Base-by-base conservation (phyloP, 2,329 filamentous ascomycete species). In the Ambrosiella beaveri region DNA sequence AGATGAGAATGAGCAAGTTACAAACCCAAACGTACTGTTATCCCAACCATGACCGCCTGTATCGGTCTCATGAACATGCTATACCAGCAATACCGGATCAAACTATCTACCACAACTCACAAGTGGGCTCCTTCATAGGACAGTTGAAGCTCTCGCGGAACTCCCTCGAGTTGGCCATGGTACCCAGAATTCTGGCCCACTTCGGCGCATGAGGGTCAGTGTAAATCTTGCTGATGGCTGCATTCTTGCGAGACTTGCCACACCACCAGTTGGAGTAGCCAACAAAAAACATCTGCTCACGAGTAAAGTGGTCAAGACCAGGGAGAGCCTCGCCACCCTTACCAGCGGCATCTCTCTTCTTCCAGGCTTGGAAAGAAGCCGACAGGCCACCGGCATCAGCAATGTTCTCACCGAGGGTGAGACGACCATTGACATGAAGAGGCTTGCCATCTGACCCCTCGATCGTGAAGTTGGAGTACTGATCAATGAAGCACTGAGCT, bases 21-120 rank as follows among this genome's bases (percentile, higher is more conserved):
- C 44, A n/a, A 47, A 47, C 19, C n/a, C n/a, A 3, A n/a, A 41
- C 44, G 19, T 17, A 8, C 9, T 47, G 19, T 8, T 8, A 47
- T 47, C 11, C 5, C n/a, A 52, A 53, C 36, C 3, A 37, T n/a
- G 35, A 38, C 35, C 38, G 36, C 13, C 35, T 38, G 51, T 53
- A 53, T n/a, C 13, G 37, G 17, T 38, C 1, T 35, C 19, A 27
- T 27, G 27, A 27, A 27, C 36, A 56, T 13, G 12, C 38, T 47
- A n/a, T 44, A 56, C 37, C 15, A 17, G n/a, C 86, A 88, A 89
- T 85, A 90, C 89, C 85, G 88, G 84, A 87, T 88, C 88, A 85
- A 88, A 88, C 84, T 88, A 84, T 87, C 88, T 61, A 88, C 83
- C 84, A 87, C 59, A 88, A 69, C 68, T 86, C 78, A 66, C 84